Evolutionary conservation across 208 protist species (phyloP).

Genomic region (Trypanosoma rangeli): DNA sequence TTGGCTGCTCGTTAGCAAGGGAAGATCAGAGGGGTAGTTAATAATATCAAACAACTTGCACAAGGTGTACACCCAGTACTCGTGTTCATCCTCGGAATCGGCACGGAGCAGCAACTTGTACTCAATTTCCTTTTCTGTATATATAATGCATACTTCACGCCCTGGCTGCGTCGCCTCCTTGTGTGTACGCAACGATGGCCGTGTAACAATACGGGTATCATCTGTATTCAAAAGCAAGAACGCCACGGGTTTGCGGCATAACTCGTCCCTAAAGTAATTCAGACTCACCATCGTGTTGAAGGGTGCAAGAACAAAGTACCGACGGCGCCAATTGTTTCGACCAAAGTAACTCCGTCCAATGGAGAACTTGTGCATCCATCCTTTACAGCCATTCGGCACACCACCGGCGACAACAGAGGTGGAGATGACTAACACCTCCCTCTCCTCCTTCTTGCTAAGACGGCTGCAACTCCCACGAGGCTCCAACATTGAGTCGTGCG

Average conservation of each 20-base stretch:
- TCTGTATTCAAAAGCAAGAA: constrained; percentile 41
- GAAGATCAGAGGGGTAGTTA: constrained; percentile 32
- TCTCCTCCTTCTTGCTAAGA: constrained; percentile 9
- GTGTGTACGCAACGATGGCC: constrained; percentile 49
- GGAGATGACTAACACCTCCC: constrained; percentile 9
- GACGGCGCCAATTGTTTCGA: constrained; percentile 52
- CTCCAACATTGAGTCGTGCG: neutral
- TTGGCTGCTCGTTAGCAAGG: constrained; percentile 6
- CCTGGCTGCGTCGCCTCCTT: constrained; percentile 52
- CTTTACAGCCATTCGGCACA: constrained; percentile 32
- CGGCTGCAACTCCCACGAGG: constrained; percentile 13
- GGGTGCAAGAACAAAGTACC: constrained; percentile 52
- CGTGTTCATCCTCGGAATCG: constrained; percentile 32
- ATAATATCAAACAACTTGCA: constrained; percentile 33
- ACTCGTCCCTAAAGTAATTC: constrained; percentile 59
- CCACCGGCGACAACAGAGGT: constrained; percentile 11
- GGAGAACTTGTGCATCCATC: constrained; percentile 67
- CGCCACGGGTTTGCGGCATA: constrained; percentile 43
- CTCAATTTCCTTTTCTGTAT: constrained; percentile 46
- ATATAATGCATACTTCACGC: constrained; percentile 59
- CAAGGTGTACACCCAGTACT: constrained; percentile 39
- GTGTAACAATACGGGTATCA: constrained; percentile 54
- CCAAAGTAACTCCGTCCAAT: constrained; percentile 44
- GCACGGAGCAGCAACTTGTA: constrained; percentile 59
- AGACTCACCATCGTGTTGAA: constrained; percentile 42